Conservation (phyloP, 2,329 filamentous ascomycete genomes). For the Ceratocystis cacaofunesta region DNA sequence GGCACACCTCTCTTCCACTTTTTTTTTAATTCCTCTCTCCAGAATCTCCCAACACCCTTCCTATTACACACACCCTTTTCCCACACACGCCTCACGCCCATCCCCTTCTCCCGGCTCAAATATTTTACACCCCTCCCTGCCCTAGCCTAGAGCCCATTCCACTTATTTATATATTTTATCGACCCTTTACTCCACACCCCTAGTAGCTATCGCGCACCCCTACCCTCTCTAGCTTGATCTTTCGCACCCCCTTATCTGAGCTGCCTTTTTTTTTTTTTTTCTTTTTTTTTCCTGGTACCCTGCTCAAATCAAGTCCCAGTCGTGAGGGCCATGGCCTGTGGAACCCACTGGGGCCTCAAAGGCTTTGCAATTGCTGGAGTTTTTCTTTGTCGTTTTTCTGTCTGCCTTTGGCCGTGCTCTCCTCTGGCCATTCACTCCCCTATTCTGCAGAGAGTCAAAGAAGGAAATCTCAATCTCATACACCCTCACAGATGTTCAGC, state of each 20-base stretch:
- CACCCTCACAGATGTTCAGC: not conserved
- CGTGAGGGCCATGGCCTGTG: not conserved
- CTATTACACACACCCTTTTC: not conserved
- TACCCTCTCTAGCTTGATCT: not conserved
- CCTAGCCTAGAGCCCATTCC: not conserved
- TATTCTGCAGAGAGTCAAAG: not conserved
- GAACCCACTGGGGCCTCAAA: not conserved
- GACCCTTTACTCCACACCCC: not conserved
- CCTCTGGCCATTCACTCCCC: not conserved
- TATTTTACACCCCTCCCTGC: not conserved
- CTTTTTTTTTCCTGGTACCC: not conserved
- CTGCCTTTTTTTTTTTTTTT: not conserved
- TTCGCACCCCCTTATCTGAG: not conserved
- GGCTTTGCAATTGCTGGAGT: not conserved
- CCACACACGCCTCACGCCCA: not conserved
- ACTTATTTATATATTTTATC: not conserved
- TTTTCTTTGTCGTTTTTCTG: not conserved
- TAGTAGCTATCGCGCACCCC: not conserved
- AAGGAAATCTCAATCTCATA: not conserved
- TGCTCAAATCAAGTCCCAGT: not conserved
- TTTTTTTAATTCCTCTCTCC: not conserved
- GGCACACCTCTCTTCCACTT: not conserved
- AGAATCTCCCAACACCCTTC: not conserved
- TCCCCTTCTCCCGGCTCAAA: not conserved
- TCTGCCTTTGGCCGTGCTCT: no score